Evolutionary conservation across 331 rosid species (phyloP).

Genomic region (Erythrophleum ivorense): DNA sequence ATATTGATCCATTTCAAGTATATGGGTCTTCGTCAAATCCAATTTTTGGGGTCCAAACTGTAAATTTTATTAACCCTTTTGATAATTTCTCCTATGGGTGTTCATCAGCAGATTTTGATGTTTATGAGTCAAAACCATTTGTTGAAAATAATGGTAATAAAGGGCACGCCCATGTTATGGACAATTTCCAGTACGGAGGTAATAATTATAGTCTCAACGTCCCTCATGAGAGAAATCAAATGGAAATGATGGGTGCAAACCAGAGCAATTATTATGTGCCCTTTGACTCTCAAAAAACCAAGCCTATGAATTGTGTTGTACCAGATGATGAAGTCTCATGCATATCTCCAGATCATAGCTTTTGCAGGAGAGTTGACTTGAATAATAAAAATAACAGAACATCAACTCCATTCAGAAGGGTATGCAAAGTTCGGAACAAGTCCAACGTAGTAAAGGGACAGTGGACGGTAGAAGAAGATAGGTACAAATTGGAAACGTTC

Average conservation of each 20-base stretch:
- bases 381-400: conserved; percentile 40
- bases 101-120: conserved; percentile 46
- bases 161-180: conserved; percentile 56
- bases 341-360: conserved; percentile 52
- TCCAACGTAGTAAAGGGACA: conserved; percentile 77
- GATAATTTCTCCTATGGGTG: conserved; percentile 41
- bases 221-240: conserved; percentile 45
- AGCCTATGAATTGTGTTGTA: conserved; percentile 50
- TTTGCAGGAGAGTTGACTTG: conserved; percentile 47
- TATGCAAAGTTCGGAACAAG: conserved; percentile 61
- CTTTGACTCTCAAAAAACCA: conserved; percentile 47
- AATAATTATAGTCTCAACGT: conserved; percentile 41
- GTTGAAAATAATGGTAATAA: conserved; percentile 39
- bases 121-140: conserved; percentile 56
- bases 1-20: conserved; percentile 53
- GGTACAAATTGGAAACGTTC: conserved; percentile 48
- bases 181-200: conserved; percentile 62
- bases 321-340: conserved; percentile 73
- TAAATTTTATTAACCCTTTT: conserved; percentile 47
- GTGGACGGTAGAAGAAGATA: conserved; percentile 89
- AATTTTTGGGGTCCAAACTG: conserved; percentile 49
- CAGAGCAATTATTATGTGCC: conserved; percentile 43
- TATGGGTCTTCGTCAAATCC: conserved; percentile 59
- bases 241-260: conserved; percentile 48
- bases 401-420: conserved; percentile 46